Percentiles rank a stretch among this genome's conserved stretches.
phyloP scores from a whole-genome alignment of 345 rosid species.

The Eucalyptus dawsonii region DNA sequence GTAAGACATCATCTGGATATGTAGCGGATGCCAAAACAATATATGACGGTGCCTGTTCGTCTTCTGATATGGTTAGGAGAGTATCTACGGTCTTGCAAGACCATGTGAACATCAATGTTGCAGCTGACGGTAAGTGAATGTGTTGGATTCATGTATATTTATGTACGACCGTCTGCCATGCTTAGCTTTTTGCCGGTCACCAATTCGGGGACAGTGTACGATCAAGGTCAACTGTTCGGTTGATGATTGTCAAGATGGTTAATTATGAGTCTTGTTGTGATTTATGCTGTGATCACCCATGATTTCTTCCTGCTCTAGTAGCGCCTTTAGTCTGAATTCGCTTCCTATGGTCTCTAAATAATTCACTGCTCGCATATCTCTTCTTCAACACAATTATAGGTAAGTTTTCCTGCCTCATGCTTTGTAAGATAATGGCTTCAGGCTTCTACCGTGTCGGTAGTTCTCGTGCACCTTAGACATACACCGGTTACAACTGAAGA shows the following conservation, averaged over 20 bases:
- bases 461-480: background rate
- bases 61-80: background rate
- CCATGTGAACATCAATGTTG: background rate
- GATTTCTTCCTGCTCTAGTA: background rate
- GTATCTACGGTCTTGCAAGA: background rate
- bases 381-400: background rate
- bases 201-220: background rate
- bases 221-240: background rate
- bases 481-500: background rate
- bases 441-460: background rate
- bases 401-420: background rate
- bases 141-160: background rate
- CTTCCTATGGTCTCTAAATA: background rate
- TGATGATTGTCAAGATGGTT: background rate
- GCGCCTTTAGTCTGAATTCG: background rate
- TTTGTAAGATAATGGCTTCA: background rate
- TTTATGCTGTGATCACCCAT: background rate
- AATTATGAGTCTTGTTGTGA: background rate
- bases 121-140: background rate
- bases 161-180: background rate
- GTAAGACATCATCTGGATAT: background rate
- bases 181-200: background rate
- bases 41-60: background rate
- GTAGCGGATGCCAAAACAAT: background rate
- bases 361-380: background rate